phyloP scores from a whole-genome alignment of 2,329 filamentous ascomycete species.

The Trichoderma breve region DNA sequence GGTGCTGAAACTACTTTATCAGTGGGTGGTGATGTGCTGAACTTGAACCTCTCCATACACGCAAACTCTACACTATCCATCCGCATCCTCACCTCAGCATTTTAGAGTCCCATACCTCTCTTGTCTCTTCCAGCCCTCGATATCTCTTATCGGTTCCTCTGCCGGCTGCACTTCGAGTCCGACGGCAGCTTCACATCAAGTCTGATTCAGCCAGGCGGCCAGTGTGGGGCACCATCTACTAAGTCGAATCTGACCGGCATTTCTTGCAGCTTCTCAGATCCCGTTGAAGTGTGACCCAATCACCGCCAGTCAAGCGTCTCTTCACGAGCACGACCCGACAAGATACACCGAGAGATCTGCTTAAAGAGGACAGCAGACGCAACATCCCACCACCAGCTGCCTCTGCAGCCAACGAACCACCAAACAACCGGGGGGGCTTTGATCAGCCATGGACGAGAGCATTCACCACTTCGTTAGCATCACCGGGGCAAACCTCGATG shows the following conservation, averaged over 20 bases:
- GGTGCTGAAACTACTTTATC: not conserved
- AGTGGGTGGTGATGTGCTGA: not conserved
- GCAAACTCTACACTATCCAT: not conserved
- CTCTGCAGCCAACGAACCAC: not conserved
- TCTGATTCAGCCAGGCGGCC: not conserved
- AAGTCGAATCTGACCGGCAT: constrained; percentile 8
- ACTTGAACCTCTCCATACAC: not conserved
- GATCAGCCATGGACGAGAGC: constrained; percentile 61
- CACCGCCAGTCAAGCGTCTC: not conserved
- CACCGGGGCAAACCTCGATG: constrained; percentile 69
- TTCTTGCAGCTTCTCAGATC: constrained; percentile 12
- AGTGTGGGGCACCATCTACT: constrained; percentile 8
- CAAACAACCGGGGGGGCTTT: not conserved
- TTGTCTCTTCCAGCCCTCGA: not conserved
- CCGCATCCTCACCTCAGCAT: not conserved
- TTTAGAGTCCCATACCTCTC: not conserved
- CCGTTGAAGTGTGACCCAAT: not conserved
- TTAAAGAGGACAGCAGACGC: not conserved
- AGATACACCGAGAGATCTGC: not conserved
- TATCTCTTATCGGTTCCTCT: not conserved
- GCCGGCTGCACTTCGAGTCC: not conserved
- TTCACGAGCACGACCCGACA: not conserved
- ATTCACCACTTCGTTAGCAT: constrained; percentile 78
- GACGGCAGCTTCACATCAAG: not conserved
- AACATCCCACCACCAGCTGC: not conserved